Base-by-base conservation (phyloP, 306 rosid species). In the Lathyrus oleraceus region DNA sequence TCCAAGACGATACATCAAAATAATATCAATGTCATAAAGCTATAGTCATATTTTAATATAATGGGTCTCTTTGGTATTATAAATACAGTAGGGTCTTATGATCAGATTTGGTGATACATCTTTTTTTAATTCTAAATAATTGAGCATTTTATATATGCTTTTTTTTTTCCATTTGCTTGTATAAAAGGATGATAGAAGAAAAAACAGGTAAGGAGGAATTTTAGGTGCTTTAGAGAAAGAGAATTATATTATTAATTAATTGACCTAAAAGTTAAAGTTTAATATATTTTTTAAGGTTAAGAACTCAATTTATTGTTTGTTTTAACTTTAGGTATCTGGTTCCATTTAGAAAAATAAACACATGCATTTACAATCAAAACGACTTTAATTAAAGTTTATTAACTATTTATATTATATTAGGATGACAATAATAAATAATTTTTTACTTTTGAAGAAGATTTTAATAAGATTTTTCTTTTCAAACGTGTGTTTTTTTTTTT, bases 11-110 rank as follows among this genome's bases (percentile, higher is more conserved):
- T 13, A 67, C 21, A 43, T 70, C 69, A 69, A 67, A 35, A 44
- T 39, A 70, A 58, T 53, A 80, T 77, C 70, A 49, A 80, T 57
- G 65, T 64, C 13, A 15, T 74, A 57, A 75, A 75, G 45, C 60
- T 19, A 20, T 45, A 10, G 35, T 48, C 13, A 27, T 74, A 35
- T 47, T 61, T 53, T 62, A 74, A 25, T 69, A 21, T 67, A 15
- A 69, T 20, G 7, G 25, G 16, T 75, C 70, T 59, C 73, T 65
- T 57, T 12, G 11, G 59, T 51, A 69, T 58, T 58, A 32, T 32
- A 32, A 8, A 39, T 66, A 60, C 17, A 56, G 70, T 70, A 65
- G 77, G 77, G 12, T 74, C 77, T 36, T 21, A 35, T 51, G 28
- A 70, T 80, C 74, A 57, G 74, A 75, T 64, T 70, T 58, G 69